Percentiles rank a stretch among this genome's conserved stretches.
These are phyloP conservation scores for Nemania sp. DNA, from an alignment of 2,329 filamentous ascomycete species.

Conservation along the genomic window DNA sequence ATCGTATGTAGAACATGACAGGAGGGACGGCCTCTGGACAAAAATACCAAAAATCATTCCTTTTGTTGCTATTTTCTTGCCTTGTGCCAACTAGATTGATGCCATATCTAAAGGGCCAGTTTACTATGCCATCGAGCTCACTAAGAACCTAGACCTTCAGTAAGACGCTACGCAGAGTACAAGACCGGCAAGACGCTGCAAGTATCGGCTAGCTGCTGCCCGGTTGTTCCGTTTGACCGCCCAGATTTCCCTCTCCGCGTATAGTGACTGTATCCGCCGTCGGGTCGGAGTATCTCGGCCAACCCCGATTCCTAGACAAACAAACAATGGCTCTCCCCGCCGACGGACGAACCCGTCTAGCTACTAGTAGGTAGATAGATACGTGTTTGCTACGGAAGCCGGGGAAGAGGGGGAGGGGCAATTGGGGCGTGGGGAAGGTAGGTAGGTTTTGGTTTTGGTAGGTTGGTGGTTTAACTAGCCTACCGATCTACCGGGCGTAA, in stretches of 20 bases:
- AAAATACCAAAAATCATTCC: constrained; percentile 13
- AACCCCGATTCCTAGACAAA: background rate
- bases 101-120: background rate
- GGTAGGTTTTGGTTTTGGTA: background rate
- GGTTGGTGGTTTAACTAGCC: too few relatives aligned
- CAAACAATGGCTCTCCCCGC: background rate
- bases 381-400: background rate
- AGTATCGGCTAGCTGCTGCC: too few relatives aligned
- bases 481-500: too few relatives aligned
- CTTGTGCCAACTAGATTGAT: background rate
- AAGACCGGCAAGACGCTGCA: too few relatives aligned
- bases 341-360: background rate
- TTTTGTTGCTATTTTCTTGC: background rate
- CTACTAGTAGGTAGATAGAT: background rate
- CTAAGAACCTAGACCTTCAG: background rate
- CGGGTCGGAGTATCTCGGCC: background rate
- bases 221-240: background rate
- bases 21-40: constrained; percentile 9
- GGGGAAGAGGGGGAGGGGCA: background rate
- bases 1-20: constrained; percentile 34
- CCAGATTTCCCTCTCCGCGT: background rate
- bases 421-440: background rate
- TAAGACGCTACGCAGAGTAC: background rate
- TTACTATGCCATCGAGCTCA: background rate
- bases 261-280: too few relatives aligned